phyloP scores from a whole-genome alignment of 2,329 filamentous ascomycete species.

The Albophoma yamanashiensis region DNA sequence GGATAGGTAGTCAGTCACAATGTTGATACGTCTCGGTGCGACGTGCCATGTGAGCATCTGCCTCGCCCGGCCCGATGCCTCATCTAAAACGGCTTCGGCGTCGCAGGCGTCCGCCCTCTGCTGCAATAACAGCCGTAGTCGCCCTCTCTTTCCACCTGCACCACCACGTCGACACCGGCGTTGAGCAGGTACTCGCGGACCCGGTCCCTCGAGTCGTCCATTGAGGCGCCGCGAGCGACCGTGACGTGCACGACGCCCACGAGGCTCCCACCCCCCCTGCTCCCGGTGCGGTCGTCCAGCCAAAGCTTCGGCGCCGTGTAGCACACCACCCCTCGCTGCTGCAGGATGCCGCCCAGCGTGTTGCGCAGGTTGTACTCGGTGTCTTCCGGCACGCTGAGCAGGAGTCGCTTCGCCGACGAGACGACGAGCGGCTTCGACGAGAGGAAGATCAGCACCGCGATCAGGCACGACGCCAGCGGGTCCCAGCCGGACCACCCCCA shows the following conservation, averaged over 20 bases:
- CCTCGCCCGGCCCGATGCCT: neutral
- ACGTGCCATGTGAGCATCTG: neutral
- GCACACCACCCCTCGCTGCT: constrained; percentile 71
- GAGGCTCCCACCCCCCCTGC: constrained; percentile 40
- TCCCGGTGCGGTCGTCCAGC: constrained; percentile 59
- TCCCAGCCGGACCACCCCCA: constrained; percentile 92
- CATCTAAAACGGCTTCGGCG: constrained; percentile 22
- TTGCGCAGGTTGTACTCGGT: constrained; percentile 83
- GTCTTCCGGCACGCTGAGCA: constrained; percentile 76
- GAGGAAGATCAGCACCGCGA: constrained; percentile 86
- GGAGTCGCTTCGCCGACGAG: constrained; percentile 69
- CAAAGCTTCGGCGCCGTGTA: constrained; percentile 89
- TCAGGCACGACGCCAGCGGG: constrained; percentile 85
- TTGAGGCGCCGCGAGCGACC: constrained; percentile 57
- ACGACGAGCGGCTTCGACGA: constrained; percentile 82
- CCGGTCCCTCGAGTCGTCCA: constrained; percentile 77
- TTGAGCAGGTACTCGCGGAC: constrained; percentile 59
- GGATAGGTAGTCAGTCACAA: neutral
- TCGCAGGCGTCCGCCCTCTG: constrained; percentile 16
- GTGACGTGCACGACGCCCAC: constrained; percentile 81
- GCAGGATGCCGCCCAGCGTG: constrained; percentile 71
- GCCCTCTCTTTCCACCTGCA: constrained; percentile 82
- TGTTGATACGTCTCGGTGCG: neutral
- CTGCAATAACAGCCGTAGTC: constrained; percentile 54
- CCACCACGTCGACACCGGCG: constrained; percentile 67